Evolutionary conservation across 768 basidiomycete species (phyloP), one percentile per base, ranked within the genome.

Genomic region (Boletellus ananiceps): DNA sequence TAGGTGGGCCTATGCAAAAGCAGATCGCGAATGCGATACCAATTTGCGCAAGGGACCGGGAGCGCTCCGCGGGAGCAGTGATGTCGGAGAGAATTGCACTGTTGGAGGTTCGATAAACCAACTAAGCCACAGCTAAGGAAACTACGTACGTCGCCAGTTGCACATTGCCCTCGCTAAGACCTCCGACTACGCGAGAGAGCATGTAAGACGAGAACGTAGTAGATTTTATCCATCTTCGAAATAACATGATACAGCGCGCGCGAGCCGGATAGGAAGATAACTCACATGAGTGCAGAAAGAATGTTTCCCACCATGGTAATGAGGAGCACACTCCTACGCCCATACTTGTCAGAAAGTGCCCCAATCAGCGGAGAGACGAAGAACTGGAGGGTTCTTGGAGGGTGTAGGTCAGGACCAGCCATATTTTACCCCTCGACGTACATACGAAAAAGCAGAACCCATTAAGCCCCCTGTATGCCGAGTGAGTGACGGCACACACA

Each of bases 11-110:
- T 43, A 91, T 82, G 65, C 82, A 85, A 70, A 97, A 98, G 65
- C 93, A 95, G 43, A 97, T 84, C 14, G 93, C 89, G 61, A 99
- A 99, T 0, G 96, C 95, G 40, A 98, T 90, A 13, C 96, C 95
- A 39, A 99, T 86, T 51, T 95, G 80, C 1, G 96, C 88, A 15
- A 99, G 81, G 4, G 89, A 84, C 63, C 80, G 86, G 3, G 91
- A 87, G 18, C 95, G 84, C 40, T 84, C 87, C 16, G 79, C 78
- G 4, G 88, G 78, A 0, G 85, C 79, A 0, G 92, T 89, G 36
- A 97, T 81, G 64, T 98, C 95, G 19, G 93, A 91, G 29, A 99
- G 80, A 59, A 94, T 93, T 5, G 96, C 93, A 59, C 92, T 96
- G 56, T 39, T 18, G 46, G 50, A 25, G 31, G 13, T 5, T n/a